Conservation (phyloP, 768 basidiomycete genomes). For the Rhizopogon vesiculosus region DNA sequence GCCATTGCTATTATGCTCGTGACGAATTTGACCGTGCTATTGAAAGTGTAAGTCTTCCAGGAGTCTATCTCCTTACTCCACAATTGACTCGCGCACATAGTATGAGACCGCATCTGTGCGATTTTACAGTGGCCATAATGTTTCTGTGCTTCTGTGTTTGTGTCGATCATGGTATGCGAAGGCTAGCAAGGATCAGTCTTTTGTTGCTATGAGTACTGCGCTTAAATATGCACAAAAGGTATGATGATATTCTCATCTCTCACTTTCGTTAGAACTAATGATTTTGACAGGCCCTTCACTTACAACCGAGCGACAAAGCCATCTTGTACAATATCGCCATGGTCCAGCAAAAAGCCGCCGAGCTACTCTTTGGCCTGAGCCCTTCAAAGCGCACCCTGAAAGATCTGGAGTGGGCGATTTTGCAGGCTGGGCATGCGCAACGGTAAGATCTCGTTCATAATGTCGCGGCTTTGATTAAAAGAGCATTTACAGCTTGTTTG, state of each 20-base stretch:
- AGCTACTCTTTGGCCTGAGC: slow-evolving; percentile 73
- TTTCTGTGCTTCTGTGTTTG: slow-evolving; percentile 75
- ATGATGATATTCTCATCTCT: slow-evolving; percentile 10
- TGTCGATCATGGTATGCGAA: slow-evolving; percentile 94
- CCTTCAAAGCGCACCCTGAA: slow-evolving; percentile 74
- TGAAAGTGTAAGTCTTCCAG: slow-evolving; percentile 67
- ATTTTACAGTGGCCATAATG: slow-evolving; percentile 70
- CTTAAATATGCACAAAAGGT: slow-evolving; percentile 81
- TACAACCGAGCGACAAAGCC: slow-evolving; percentile 86
- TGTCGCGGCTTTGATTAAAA: neutral
- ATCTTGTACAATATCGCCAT: slow-evolving; percentile 95
- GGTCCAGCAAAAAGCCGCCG: slow-evolving; percentile 95
- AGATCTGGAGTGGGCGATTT: slow-evolving; percentile 74
- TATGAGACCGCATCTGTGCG: slow-evolving; percentile 88
- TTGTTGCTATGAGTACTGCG: slow-evolving; percentile 76
- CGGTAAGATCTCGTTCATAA: slow-evolving; percentile 44
- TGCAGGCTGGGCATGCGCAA: slow-evolving; percentile 82
- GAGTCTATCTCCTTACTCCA: neutral
- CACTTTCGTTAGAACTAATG: neutral
- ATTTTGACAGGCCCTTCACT: slow-evolving; percentile 64
- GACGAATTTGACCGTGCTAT: slow-evolving; percentile 97
- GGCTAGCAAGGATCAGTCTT: slow-evolving; percentile 86
- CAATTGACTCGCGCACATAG: slow-evolving; percentile 33
- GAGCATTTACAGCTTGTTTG: slow-evolving; percentile 60
- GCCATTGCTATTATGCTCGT: slow-evolving; percentile 88